Conservation (phyloP, 2,329 filamentous ascomycete genomes). For the Macroventuria anomochaeta region DNA sequence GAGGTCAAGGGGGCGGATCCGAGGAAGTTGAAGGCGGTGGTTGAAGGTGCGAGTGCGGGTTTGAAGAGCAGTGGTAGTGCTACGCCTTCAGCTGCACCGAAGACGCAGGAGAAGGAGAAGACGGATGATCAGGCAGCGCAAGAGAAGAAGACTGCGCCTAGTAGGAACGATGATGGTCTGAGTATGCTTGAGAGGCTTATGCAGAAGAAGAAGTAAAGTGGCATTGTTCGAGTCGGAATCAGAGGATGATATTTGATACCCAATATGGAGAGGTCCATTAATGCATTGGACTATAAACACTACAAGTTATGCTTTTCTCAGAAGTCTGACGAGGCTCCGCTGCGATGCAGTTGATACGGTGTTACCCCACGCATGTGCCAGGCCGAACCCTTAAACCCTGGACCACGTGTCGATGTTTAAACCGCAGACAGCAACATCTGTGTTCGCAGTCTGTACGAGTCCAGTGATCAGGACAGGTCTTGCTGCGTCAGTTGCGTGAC, state of each 20-base stretch:
- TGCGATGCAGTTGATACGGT: not conserved
- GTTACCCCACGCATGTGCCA: conserved; percentile 1
- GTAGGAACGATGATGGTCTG: conserved; percentile 41
- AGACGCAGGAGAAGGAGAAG: conserved; percentile 18
- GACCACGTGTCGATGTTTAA: not conserved
- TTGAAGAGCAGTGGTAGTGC: conserved; percentile 11
- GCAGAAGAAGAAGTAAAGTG: conserved; percentile 16
- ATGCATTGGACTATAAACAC: no score
- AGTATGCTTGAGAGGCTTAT: conserved; percentile 18
- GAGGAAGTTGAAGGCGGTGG: conserved; percentile 31
- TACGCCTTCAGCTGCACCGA: no score
- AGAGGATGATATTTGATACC: conserved; percentile 9
- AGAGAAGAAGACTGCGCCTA: conserved; percentile 32
- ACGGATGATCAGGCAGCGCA: conserved; percentile 2
- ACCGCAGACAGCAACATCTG: not conserved
- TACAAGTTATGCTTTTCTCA: no score
- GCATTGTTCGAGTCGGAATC: not conserved
- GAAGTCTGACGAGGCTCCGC: not conserved
- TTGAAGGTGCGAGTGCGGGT: conserved; percentile 29
- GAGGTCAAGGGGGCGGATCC: conserved; percentile 42
- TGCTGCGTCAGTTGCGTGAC: no score
- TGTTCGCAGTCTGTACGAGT: not conserved
- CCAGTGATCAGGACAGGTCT: no score
- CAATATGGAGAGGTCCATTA: not conserved
- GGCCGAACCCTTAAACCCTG: conserved; percentile 2